phyloP scores from a whole-genome alignment of 2,329 filamentous ascomycete genomes.

The Aspergillus ochraceus region DNA sequence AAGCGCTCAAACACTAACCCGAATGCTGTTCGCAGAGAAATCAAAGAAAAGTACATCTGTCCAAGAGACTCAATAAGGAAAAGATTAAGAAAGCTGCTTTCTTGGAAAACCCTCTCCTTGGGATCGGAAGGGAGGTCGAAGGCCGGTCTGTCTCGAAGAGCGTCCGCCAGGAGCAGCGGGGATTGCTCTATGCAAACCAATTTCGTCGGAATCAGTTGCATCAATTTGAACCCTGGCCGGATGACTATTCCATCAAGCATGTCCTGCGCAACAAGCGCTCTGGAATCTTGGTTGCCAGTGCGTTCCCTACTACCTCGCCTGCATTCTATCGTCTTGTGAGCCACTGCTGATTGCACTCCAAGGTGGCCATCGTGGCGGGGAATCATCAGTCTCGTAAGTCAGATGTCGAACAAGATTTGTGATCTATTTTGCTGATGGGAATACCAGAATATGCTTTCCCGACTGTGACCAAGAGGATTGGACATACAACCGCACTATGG shows the following conservation, averaged over 20 bases:
- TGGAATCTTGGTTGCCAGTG: constrained; percentile 39
- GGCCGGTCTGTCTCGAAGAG: constrained; percentile 14
- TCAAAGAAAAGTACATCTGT: constrained; percentile 24
- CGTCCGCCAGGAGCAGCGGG: constrained; percentile 27
- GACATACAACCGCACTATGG: constrained; percentile 35
- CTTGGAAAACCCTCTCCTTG: constrained; percentile 31
- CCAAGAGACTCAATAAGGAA: constrained; percentile 31
- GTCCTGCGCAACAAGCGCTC: constrained; percentile 35
- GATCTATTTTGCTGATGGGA: constrained; percentile 1
- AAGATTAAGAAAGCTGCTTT: constrained; percentile 32
- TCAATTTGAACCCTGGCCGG: constrained; percentile 29
- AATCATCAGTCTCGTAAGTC: constrained; percentile 35
- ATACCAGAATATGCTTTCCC: constrained; percentile 32
- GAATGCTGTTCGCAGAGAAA: constrained; percentile 25
- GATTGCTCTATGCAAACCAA: constrained; percentile 33
- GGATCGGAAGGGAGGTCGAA: constrained; percentile 32
- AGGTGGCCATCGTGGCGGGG: constrained; percentile 31
- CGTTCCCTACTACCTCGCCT: constrained; percentile 10
- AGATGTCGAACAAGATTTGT: not conserved
- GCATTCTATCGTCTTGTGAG: not conserved
- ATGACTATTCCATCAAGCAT: constrained; percentile 29
- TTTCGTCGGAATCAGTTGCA: constrained; percentile 31
- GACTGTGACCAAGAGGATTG: constrained; percentile 31
- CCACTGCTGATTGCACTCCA: constrained; percentile 15
- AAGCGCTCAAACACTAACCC: not conserved